Base-by-base conservation (phyloP, 192 early-diverging fungal species). In the Chytriomyces confervae region DNA sequence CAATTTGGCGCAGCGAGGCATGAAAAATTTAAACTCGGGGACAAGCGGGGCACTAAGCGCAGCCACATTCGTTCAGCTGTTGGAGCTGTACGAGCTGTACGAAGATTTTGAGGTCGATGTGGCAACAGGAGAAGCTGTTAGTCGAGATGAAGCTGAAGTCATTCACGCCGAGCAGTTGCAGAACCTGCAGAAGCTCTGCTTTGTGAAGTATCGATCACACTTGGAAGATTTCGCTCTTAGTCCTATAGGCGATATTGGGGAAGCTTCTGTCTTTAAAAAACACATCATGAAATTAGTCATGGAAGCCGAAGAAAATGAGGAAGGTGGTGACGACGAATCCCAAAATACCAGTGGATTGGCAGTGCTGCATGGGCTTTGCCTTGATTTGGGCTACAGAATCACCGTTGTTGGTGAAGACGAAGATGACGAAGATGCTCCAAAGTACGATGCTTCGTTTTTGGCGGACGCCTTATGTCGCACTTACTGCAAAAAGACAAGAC, bases 31-130 rank as follows among this genome's bases (percentile, higher is more conserved):
- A 6, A 3, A 1, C 23, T 20, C 68, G 16, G 44, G 51, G 18
- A 50, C 11, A 24, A 24, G 20, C 27, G 62, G 63, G 3, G 36
- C 23, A 7, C 75, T 83, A 44, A 62, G 61, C 50, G 82, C 82
- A 7, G 62, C 82, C 7, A 79, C 90, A 45, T 91, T 92, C 44
- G 84, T 86, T n/a, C 87, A 92, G 50, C 85, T 97, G 23, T 66
- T 92, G 50, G 89, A 88, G 13, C 84, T 91, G 62, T 87, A 94
- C n/a, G 84, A 81, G 18, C 90, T 88, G 72, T 95, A 96, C 77
- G 79, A 88, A 11, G 84, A 85, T 50, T 97, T 97, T 69, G 92
- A 93, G 48, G 92, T 99, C 16, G 89, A 92, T 72, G 92, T 94
- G 48, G 87, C 92, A 16, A 93, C 92, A 5, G 97, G 97, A 47